Evolutionary conservation across 2,329 filamentous ascomycete genomes (phyloP), one percentile per base, ranked within the genome.

Genomic region (Colletotrichum neosansevieriae): DNA sequence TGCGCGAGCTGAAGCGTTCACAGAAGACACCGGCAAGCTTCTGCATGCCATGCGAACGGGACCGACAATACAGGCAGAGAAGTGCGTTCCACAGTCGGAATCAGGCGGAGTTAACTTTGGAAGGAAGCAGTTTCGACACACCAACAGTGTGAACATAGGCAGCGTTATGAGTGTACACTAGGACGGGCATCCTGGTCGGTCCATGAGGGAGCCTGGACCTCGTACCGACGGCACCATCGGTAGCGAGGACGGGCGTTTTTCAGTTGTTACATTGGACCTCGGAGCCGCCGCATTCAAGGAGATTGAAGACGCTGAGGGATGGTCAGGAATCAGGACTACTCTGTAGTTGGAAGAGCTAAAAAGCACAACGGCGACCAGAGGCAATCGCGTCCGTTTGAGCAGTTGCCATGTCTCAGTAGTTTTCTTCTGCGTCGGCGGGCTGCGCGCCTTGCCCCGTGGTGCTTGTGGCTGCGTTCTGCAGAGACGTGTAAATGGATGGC

Each of bases 181-280:
- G 36, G 45, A 21, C 44, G 36, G 32, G 15, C 17, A 51, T 40
- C 19, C 19, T 53, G 42, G 58, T 50, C 21, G 19, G 58, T 56
- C 42, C 9, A 38, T 38, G 15, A 34, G 15, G 50, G 57, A 50
- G 59, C 50, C 63, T 63, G 42, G 58, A 62, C 58, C 50, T 62
- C 34, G 17, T 47, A 34, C 62, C 40, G 54, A n/a, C 61, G 63
- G 63, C 58, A 62, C 17, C 63, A 40, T 66, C 40, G 58, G 63
- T 57, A 61, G 58, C 63, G 34, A 62, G 53, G 45, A 49, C 17
- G 32, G 49, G 40, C 21, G 47, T 45, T 42, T 36, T 34, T 47
- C 19, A 61, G 45, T 17, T 58, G 53, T 47, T 47, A 36, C 54
- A 58, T 54, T 54, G 47, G 49, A 56, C 62, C n/a, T 60, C 45